Conservation (phyloP, 129 eudicot genomes). For the Tanacetum coccineum region DNA sequence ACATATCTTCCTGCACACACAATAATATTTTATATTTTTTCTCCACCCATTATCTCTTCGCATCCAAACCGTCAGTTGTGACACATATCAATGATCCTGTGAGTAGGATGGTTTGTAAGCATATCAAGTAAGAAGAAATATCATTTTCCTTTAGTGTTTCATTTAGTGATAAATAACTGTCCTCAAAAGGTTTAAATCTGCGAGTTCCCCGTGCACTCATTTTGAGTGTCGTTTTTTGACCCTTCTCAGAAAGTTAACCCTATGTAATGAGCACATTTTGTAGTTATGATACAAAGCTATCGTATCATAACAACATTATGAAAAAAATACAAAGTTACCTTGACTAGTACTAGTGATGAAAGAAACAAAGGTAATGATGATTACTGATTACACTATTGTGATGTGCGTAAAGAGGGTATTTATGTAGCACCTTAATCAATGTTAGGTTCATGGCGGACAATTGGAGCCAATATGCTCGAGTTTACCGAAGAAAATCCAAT, state of each 20-base stretch:
- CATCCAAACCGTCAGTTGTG: too few relatives aligned
- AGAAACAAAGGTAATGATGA: slow-evolving; percentile 9
- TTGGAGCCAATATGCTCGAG: not conserved
- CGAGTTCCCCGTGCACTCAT: too few relatives aligned
- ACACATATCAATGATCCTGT: too few relatives aligned
- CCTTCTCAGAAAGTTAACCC: not conserved
- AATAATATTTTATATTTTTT: too few relatives aligned
- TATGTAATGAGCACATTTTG: not conserved
- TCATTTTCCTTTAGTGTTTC: too few relatives aligned
- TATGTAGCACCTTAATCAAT: slow-evolving; percentile 12
- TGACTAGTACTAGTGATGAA: not conserved
- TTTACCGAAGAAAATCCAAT: slow-evolving; percentile 16
- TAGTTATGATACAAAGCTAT: too few relatives aligned
- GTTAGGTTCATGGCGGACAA: slow-evolving; percentile 29
- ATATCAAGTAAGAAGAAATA: too few relatives aligned
- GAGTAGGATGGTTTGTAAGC: too few relatives aligned
- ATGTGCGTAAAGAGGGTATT: not conserved
- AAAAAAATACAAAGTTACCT: not conserved
- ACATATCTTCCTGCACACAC: too few relatives aligned
- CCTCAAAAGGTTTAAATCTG: too few relatives aligned
- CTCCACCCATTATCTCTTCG: too few relatives aligned
- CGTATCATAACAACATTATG: not conserved
- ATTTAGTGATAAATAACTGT: too few relatives aligned
- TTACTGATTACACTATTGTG: not conserved
- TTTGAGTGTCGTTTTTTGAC: not conserved